Base-by-base conservation (phyloP, 306 rosid genomes). In the Leucaena leucocephala region DNA sequence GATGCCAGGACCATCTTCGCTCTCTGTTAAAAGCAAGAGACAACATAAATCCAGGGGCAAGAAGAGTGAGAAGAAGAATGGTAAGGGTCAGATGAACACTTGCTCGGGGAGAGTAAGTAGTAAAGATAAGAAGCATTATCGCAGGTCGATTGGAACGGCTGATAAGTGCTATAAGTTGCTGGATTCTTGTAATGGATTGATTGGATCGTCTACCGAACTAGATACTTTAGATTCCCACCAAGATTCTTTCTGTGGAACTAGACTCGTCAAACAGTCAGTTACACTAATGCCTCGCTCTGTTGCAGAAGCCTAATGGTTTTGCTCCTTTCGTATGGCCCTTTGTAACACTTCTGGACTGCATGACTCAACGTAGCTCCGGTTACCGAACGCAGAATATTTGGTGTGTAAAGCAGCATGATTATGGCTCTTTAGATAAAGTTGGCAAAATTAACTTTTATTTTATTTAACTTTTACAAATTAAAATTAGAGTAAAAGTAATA, bases 31-130 rank as follows among this genome's bases (percentile, higher is more conserved):
- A 75, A 68, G 61, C 87, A 94, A 87, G 89, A 92, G 87, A 69
- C 95, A 81, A 63, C 90, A 78, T 77, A 93, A 89, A 81, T 82
- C 87, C 8, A 90, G 80, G 84, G 90, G 80, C 78, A 86, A 76
- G 87, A 85, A 86, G 72, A 67, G n/a, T 68, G 87, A 86, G 83
- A 87, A 87, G 91, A 89, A 80, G 70, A 78, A 73, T 65, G 92
- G 93, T 21, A 90, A 86, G 89, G 85, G 87, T 74, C 92, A 87
- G 49, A 91, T 78, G 78, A 79, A 77, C 19, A 83, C 40, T 80
- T 76, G 82, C 71, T 84, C 87, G 2, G 86, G 89, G 21, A 58
- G 88, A 91, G 43, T 50, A 5, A 50, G 19, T 50, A 59, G 87
- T 76, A 88, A 85, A 82, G 91, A 89, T 59, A 92, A 86, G 86